phyloP scores from a whole-genome alignment of 352 stramenopile genomes.

The Plasmopara muralis region DNA sequence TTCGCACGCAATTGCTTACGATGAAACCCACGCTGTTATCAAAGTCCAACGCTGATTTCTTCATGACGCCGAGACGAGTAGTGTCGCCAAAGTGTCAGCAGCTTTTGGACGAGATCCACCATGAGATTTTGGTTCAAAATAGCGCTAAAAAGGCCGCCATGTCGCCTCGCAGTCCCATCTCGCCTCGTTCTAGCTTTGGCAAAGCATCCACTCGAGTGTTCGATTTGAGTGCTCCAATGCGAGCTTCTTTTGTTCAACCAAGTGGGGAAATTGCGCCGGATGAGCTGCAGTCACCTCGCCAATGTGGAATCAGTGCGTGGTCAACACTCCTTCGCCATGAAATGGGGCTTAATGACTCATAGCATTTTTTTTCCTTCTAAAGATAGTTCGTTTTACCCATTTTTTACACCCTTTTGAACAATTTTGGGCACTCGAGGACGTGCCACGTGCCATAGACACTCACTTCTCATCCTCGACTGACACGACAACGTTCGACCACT shows the following conservation, averaged over 20 bases:
- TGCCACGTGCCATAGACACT: constrained; percentile 25
- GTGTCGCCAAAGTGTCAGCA: constrained; percentile 37
- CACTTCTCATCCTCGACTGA: constrained; percentile 10
- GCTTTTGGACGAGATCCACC: constrained; percentile 38
- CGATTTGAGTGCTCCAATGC: constrained; percentile 19
- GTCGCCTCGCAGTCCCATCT: constrained; percentile 7
- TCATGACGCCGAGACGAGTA: constrained; percentile 15
- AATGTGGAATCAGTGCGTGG: constrained; percentile 29
- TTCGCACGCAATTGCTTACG: constrained; percentile 33
- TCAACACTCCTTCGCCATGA: constrained; percentile 32
- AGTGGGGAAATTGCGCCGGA: constrained; percentile 10
- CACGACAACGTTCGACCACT: constrained; percentile 9
- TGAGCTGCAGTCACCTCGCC: constrained; percentile 12
- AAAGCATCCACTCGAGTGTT: constrained; percentile 6
- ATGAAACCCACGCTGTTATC: constrained; percentile 20
- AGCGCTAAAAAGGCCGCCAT: constrained; percentile 13
- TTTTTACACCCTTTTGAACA: neutral
- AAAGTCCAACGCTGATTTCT: constrained; percentile 1
- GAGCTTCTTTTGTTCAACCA: constrained; percentile 27
- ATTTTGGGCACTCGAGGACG: constrained; percentile 10
- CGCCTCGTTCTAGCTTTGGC: constrained; percentile 9
- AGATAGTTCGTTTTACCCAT: constrained; percentile 23
- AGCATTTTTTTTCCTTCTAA: neutral
- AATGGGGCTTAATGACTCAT: constrained; percentile 14
- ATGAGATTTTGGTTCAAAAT: constrained; percentile 29